Percentiles rank a stretch among this genome's conserved stretches.
Evolutionary conservation across 352 stramenopile species (phyloP).

Genomic region (Phytophthora chlamydospora): DNA sequence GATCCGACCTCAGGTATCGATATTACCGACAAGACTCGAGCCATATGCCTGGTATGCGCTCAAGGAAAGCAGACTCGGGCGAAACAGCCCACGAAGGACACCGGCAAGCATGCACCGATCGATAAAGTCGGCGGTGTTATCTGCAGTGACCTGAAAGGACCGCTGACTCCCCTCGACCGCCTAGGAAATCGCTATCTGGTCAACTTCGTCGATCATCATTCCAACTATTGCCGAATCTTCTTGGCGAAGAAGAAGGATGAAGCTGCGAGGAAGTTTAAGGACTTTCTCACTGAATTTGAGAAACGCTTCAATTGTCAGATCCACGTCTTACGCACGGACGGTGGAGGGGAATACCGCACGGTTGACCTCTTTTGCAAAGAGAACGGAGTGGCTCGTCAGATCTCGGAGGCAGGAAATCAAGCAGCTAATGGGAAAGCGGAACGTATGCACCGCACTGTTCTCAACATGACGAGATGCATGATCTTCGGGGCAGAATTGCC

Average conservation of each 20-base stretch:
- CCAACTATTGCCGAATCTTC: conserved; percentile 18
- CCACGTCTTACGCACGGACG: conserved; percentile 8
- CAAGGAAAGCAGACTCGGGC: too few relatives aligned
- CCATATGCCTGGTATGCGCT: too few relatives aligned
- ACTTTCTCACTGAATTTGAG: conserved; percentile 4
- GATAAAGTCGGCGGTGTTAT: too few relatives aligned
- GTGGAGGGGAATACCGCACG: conserved; percentile 26
- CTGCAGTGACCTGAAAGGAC: too few relatives aligned
- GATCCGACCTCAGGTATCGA: too few relatives aligned
- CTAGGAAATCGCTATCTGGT: conserved; percentile 10
- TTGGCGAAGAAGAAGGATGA: conserved; percentile 3
- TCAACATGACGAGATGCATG: background rate
- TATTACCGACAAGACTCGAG: too few relatives aligned
- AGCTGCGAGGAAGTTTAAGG: background rate
- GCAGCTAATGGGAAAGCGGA: conserved; percentile 33
- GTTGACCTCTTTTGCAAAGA: conserved; percentile 27
- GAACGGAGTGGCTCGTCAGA: conserved; percentile 21
- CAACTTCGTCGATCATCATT: conserved; percentile 9
- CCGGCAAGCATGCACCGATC: too few relatives aligned
- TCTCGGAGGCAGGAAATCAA: too few relatives aligned
- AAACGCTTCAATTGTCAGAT: background rate
- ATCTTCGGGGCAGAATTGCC: background rate
- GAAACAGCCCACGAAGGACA: too few relatives aligned
- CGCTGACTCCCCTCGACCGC: background rate
- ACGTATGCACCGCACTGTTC: too few relatives aligned